phyloP scores from a whole-genome alignment of 2,329 filamentous ascomycete species.

The Colletotrichum paranaense region DNA sequence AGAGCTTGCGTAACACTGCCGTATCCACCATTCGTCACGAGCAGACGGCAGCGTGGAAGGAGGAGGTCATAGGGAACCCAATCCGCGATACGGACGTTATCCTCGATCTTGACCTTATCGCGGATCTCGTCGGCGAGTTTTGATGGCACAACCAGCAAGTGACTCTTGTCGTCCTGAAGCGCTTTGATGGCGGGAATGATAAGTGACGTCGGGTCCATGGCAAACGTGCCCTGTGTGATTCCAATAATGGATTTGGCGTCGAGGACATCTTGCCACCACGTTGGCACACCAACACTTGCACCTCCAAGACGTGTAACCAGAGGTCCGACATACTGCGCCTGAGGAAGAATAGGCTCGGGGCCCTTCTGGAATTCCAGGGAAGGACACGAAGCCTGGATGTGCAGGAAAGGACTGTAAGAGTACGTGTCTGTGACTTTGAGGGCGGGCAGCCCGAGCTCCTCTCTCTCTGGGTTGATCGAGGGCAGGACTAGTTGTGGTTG shows the following conservation, averaged over 20 bases:
- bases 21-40: constrained; percentile 52
- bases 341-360: constrained; percentile 37
- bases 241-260: constrained; percentile 45
- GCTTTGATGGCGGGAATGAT: constrained; percentile 51
- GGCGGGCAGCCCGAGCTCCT: constrained; percentile 40
- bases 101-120: constrained; percentile 34
- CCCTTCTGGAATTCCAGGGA: constrained; percentile 45
- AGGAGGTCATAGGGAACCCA: constrained; percentile 51
- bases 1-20: constrained; percentile 50
- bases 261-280: constrained; percentile 46
- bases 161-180: constrained; percentile 40
- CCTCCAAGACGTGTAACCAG: constrained; percentile 42
- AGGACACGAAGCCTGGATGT: constrained; percentile 51
- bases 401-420: constrained; percentile 50
- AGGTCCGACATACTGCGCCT: constrained; percentile 47
- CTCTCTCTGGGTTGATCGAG: constrained; percentile 45
- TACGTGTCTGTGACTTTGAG: constrained; percentile 47
- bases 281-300: constrained; percentile 39
- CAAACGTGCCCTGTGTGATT: constrained; percentile 52
- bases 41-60: constrained; percentile 46
- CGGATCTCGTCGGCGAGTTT: constrained; percentile 43
- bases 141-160: constrained; percentile 48
- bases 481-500: constrained; percentile 43
- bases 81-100: constrained; percentile 45
- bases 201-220: constrained; percentile 48